Evolutionary conservation across 345 rosid genomes (phyloP).

Genomic region (Aurinia saxatilis): DNA sequence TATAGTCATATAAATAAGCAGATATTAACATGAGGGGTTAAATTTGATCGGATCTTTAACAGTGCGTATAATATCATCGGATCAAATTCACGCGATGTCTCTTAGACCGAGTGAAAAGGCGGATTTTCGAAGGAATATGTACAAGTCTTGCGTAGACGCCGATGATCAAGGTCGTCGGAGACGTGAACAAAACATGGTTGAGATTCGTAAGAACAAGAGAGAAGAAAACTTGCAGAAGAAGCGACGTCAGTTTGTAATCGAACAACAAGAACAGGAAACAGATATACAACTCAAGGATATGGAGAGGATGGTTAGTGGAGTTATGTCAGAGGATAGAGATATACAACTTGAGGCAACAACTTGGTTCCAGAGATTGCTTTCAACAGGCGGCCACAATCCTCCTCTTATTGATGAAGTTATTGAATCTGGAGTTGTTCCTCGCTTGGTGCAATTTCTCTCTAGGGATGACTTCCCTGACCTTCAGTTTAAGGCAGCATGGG

Average conservation of each 20-base stretch:
- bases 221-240: conserved; percentile 80
- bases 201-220: conserved; percentile 74
- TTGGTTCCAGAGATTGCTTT: conserved; percentile 55
- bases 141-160: conserved; percentile 62
- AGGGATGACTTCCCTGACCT: conserved; percentile 71
- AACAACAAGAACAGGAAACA: conserved; percentile 35
- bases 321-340: conserved; percentile 42
- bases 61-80: too few relatives aligned
- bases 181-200: conserved; percentile 79
- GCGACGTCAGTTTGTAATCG: conserved; percentile 53
- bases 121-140: conserved; percentile 55
- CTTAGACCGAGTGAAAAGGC: conserved; percentile 56
- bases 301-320: conserved; percentile 48
- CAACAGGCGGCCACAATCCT: conserved; percentile 73
- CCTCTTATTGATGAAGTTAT: conserved; percentile 83
- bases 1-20: too few relatives aligned
- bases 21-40: too few relatives aligned
- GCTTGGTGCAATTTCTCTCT: conserved; percentile 73
- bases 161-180: conserved; percentile 82
- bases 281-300: too few relatives aligned
- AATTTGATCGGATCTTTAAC: too few relatives aligned
- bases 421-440: conserved; percentile 78
- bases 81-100: too few relatives aligned
- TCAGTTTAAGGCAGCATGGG: conserved; percentile 99
- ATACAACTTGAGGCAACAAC: conserved; percentile 54